phyloP scores from a whole-genome alignment of 345 rosid species.

The Brassica carinata region DNA sequence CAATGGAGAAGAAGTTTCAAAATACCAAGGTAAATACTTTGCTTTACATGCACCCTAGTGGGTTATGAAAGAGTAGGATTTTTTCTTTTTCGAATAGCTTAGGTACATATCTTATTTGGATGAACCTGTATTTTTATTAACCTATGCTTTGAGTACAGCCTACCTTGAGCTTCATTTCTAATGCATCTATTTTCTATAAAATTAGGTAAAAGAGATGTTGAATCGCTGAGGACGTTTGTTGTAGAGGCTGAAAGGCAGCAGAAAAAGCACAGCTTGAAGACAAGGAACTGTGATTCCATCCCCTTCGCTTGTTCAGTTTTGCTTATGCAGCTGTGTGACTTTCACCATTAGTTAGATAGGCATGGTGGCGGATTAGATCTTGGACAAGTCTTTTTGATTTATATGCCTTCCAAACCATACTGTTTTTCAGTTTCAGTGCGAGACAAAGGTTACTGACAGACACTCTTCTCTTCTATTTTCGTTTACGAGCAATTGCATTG shows the following conservation, averaged over 20 bases:
- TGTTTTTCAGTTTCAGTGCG: background rate
- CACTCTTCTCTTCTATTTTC: background rate
- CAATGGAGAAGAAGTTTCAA: constrained; percentile 88
- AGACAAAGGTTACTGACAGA: background rate
- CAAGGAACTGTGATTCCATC: constrained; percentile 60
- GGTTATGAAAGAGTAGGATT: no score
- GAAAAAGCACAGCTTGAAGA: constrained; percentile 66
- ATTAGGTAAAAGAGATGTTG: constrained; percentile 72
- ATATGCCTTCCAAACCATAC: background rate
- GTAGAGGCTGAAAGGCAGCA: constrained; percentile 88
- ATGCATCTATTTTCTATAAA: background rate
- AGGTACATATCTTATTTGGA: no score
- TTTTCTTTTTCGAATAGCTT: no score
- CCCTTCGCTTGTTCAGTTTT: background rate
- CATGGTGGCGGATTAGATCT: background rate
- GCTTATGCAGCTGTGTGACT: constrained; percentile 6
- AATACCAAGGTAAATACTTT: constrained; percentile 75
- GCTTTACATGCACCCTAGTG: no score
- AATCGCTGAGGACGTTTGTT: constrained; percentile 69
- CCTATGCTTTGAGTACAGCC: background rate
- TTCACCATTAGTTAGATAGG: constrained; percentile 22
- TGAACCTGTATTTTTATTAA: no score
- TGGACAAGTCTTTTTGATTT: constrained; percentile 15
- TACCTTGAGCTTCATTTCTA: background rate
- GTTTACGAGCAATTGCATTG: constrained; percentile 13